Conservation (phyloP, 495 filamentous ascomycete species). For the Neurospora sp. region DNA sequence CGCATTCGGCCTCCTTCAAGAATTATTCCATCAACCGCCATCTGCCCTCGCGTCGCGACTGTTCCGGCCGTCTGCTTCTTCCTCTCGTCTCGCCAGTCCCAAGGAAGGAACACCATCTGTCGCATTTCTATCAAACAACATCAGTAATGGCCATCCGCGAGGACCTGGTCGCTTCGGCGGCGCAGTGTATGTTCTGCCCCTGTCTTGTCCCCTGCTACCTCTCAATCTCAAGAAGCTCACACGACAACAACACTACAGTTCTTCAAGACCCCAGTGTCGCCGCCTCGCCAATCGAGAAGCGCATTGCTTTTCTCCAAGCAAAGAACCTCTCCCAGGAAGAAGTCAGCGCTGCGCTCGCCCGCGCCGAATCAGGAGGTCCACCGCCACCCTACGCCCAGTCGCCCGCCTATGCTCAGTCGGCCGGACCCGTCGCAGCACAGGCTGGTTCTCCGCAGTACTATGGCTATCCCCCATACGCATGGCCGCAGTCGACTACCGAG, state of each 20-base stretch:
- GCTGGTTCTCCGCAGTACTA: slow-evolving; percentile 51
- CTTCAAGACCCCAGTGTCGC: slow-evolving; percentile 87
- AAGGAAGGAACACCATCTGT: background rate
- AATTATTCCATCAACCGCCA: background rate
- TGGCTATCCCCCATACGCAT: slow-evolving; percentile 55
- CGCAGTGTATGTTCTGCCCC: slow-evolving; percentile 37
- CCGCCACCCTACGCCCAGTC: slow-evolving; percentile 39
- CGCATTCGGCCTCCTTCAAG: background rate
- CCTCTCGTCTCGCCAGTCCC: background rate
- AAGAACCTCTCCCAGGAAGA: slow-evolving; percentile 97
- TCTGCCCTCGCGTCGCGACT: background rate
- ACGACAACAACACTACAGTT: slow-evolving; percentile 44
- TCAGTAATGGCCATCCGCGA: slow-evolving; percentile 65
- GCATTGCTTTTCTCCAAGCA: slow-evolving; percentile 84
- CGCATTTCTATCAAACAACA: background rate
- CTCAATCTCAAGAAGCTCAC: background rate
- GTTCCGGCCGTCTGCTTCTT: background rate
- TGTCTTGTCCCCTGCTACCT: slow-evolving; percentile 5
- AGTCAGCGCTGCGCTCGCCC: slow-evolving; percentile 71
- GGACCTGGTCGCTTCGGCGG: slow-evolving; percentile 73
- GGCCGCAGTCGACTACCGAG: slow-evolving; percentile 52
- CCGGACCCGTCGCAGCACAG: slow-evolving; percentile 33
- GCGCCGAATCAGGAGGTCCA: slow-evolving; percentile 49
- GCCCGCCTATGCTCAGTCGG: slow-evolving; percentile 6
- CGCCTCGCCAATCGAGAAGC: slow-evolving; percentile 84